Evolutionary conservation across 2,329 filamentous ascomycete species (phyloP).

Genomic region (Xylariaceae sp.): DNA sequence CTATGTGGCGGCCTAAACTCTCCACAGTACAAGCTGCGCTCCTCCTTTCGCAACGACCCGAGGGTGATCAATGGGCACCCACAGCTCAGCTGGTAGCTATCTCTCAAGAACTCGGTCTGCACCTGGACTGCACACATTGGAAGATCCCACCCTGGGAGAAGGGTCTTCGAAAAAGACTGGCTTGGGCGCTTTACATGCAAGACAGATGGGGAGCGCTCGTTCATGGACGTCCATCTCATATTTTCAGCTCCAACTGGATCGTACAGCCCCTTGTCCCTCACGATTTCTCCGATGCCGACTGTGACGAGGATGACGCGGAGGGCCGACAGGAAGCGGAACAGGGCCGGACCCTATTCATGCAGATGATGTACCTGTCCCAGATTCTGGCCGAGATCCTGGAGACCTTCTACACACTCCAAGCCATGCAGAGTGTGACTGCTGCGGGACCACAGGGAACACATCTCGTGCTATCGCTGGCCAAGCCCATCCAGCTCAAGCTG

Average conservation of each 20-base stretch:
- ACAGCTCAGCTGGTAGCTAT: slow-evolving; percentile 85
- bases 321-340: slow-evolving; percentile 61
- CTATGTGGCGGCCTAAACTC: slow-evolving; percentile 75
- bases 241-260: slow-evolving; percentile 56
- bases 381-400: slow-evolving; percentile 77
- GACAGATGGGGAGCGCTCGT: slow-evolving; percentile 79
- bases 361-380: slow-evolving; percentile 69
- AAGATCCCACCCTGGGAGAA: slow-evolving; percentile 85
- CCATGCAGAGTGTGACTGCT: slow-evolving; percentile 62
- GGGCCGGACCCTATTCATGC: slow-evolving; percentile 64
- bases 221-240: slow-evolving; percentile 67
- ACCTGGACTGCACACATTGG: slow-evolving; percentile 83
- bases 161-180: slow-evolving; percentile 74
- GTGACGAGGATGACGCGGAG: slow-evolving; percentile 56
- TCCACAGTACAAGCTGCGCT: slow-evolving; percentile 75
- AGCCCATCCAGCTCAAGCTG: slow-evolving; percentile 75
- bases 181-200: slow-evolving; percentile 91
- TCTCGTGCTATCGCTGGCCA: slow-evolving; percentile 67
- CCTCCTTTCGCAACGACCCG: slow-evolving; percentile 67
- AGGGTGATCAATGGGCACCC: slow-evolving; percentile 75
- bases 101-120: slow-evolving; percentile 79
- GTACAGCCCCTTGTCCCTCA: slow-evolving; percentile 51
- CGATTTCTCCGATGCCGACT: slow-evolving; percentile 62
- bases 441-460: slow-evolving; percentile 67
- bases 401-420: slow-evolving; percentile 74